Base-by-base conservation (phyloP, 345 rosid genomes). In the Acer campestre region DNA sequence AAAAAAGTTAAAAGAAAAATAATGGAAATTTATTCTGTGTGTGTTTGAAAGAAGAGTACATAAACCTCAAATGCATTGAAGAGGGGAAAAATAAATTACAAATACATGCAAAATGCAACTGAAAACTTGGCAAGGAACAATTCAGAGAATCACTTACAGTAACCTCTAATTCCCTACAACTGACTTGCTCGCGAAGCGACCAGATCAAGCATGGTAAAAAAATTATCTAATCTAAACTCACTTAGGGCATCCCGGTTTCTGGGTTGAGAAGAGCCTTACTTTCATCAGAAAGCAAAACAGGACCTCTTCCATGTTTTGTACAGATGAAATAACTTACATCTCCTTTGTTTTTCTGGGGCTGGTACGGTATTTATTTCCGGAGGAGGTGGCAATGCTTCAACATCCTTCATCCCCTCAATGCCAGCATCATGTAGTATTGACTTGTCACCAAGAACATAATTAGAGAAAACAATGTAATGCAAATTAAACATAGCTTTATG, bases 391-490 rank as follows among this genome's bases (percentile, higher is more conserved):
- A 89, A 80, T 58, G 88, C 87, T 70, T 89, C 89, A 38, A 94
- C 81, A 62, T 93, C 92, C 62, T 88, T 84, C 82, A 82, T 77
- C 71, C 82, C 86, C 53, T 80, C 80, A 67, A 93, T 55, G 69
- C 97, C 95, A 9, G 96, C 99, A 79, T 95, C 98, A 64, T 88
- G 79, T 20, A 91, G 89, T n/a, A 95, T 92, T 6, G 97, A 88
- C 73, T 84, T 87, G 80, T 95, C 98, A 16, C 99, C 99, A 20
- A 93, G 25, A 68, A 95, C 85, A 14, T 91, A 95, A 82, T 98
- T 95, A 89, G 55, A 66, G 16, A 55, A 65, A 75, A 65, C 17
- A 61, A 74, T n/a, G n/a, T n/a, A n/a, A n/a, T n/a, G n/a, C n/a
- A n/a, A n/a, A n/a, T n/a, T n/a, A n/a, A n/a, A n/a, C n/a, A n/a